Conservation (phyloP, 192 early-diverging fungal species). For the Podila clonocystis region DNA sequence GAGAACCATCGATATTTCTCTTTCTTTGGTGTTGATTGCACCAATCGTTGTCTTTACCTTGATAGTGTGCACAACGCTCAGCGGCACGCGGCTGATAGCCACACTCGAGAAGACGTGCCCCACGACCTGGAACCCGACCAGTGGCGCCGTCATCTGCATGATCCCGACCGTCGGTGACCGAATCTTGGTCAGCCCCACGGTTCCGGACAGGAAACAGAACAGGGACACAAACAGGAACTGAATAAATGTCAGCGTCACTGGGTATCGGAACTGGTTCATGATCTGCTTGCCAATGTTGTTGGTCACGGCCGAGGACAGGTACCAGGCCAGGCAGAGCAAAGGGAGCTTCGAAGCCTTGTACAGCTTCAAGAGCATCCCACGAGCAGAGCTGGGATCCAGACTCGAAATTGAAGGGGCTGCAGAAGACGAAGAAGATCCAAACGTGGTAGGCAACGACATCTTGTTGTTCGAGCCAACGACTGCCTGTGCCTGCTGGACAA, state of each 20-base stretch:
- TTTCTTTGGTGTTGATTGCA: background rate
- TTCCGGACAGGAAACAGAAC: constrained; percentile 61
- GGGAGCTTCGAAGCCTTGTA: constrained; percentile 67
- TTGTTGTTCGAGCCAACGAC: constrained; percentile 19
- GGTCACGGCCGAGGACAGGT: constrained; percentile 82
- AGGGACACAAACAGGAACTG: constrained; percentile 85
- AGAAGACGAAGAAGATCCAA: constrained; percentile 10
- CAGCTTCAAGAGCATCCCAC: constrained; percentile 21
- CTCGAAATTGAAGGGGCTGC: constrained; percentile 2
- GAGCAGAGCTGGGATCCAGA: constrained; percentile 9
- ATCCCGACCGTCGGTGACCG: constrained; percentile 62
- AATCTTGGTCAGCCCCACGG: constrained; percentile 58
- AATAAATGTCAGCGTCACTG: constrained; percentile 84
- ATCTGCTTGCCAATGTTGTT: constrained; percentile 88
- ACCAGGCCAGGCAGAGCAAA: constrained; percentile 81
- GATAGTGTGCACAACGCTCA: constrained; percentile 89
- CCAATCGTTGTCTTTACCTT: constrained; percentile 67
- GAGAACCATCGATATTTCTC: background rate
- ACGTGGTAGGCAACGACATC: constrained; percentile 29
- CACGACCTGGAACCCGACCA: constrained; percentile 83
- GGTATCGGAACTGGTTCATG: constrained; percentile 79
- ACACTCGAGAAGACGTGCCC: constrained; percentile 85
- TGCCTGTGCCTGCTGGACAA: constrained; percentile 22
- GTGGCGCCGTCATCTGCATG: constrained; percentile 70
- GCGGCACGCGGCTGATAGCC: constrained; percentile 82